Evolutionary conservation across 2,329 filamentous ascomycete genomes (phyloP), one percentile per base, ranked within the genome.

Genomic region (Colletotrichum salicis): DNA sequence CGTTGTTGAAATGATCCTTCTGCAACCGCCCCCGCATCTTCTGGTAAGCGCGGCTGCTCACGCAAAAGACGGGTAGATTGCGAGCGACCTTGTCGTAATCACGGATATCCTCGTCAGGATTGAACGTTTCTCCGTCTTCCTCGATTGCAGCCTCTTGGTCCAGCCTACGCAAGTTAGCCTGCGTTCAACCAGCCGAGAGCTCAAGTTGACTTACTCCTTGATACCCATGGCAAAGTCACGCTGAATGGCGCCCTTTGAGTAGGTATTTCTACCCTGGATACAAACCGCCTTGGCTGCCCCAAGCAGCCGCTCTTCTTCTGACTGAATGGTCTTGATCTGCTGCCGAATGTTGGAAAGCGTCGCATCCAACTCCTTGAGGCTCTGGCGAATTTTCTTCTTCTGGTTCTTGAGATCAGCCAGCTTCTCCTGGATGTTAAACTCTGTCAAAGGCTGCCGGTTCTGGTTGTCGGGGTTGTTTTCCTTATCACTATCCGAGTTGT

Each of bases 41-140:
- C 75, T 93, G 90, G 66, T 91, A 93, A 0, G 87, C 90, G 60
- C 87, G 83, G 58, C 87, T 88, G 68, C 88, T 91, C 13, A 92
- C 88, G 72, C 90, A 92, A 76, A 92, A 93, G 2, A 93, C 90
- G 0, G 89, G 87, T 1, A 93, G 81, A 1, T 82, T 83, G 10
- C 79, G 79, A 0, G 88, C 89, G 6, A 92, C 84, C 56, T 88
- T 79, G 0, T 88, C 84, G 63, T 92, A 92, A 74, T 92, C 86
- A 12, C 89, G 84, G 2, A 83, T 60, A 10, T 90, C 86, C 29
- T 86, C 0, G 22, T 72, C 70, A 7, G 70, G 70, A 13, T 71
- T 67, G 29, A 70, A 71, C 1, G 35, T 57, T 6, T 70, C 15
- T 29, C 66, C 70, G 12, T 72, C 27, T 5, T 71, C 61, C n/a